Evolutionary conservation across 805 yeast species (phyloP).

Genomic region (Wickerhamomyces kurtzmanii): DNA sequence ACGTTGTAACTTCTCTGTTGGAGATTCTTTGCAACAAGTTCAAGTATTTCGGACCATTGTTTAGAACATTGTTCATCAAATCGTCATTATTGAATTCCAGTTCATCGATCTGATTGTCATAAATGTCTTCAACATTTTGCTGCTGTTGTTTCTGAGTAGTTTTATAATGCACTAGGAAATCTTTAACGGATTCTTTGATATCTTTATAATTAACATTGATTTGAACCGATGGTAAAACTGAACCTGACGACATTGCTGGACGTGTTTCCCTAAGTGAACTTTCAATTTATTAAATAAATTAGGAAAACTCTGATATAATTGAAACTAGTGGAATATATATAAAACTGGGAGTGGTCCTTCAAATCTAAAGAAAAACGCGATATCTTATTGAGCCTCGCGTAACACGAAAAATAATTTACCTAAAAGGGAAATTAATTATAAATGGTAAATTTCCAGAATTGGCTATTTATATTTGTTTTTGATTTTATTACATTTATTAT

Average conservation of each 20-base stretch:
- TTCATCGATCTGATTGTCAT: conserved; percentile 22
- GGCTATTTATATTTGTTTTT: too few species aligned
- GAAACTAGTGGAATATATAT: too few species aligned
- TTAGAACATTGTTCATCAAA: conserved; percentile 15
- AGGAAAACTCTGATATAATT: too few species aligned
- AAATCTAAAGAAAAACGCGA: too few species aligned
- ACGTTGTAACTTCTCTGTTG: conserved; percentile 64
- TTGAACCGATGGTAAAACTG: conserved; percentile 51
- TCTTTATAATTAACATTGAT: conserved; percentile 67
- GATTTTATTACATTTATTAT: too few species aligned
- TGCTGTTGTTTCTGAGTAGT: conserved; percentile 18
- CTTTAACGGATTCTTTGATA: conserved; percentile 44
- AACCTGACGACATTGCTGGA: conserved; percentile 11
- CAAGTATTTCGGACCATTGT: conserved; percentile 65
- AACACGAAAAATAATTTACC: too few species aligned
- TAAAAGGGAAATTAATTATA: too few species aligned
- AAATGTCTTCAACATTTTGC: conserved; percentile 20
- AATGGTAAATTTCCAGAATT: too few species aligned
- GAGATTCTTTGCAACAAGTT: conserved; percentile 67
- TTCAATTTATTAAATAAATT: too few species aligned
- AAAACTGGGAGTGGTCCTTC: too few species aligned
- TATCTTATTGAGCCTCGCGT: too few species aligned
- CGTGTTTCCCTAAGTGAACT: too few species aligned
- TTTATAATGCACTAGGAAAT: conserved; percentile 63
- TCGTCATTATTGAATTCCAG: conserved; percentile 15